Conservation (phyloP, 108 stramenopile genomes). For the Pseudonitzschia delicatissima region DNA sequence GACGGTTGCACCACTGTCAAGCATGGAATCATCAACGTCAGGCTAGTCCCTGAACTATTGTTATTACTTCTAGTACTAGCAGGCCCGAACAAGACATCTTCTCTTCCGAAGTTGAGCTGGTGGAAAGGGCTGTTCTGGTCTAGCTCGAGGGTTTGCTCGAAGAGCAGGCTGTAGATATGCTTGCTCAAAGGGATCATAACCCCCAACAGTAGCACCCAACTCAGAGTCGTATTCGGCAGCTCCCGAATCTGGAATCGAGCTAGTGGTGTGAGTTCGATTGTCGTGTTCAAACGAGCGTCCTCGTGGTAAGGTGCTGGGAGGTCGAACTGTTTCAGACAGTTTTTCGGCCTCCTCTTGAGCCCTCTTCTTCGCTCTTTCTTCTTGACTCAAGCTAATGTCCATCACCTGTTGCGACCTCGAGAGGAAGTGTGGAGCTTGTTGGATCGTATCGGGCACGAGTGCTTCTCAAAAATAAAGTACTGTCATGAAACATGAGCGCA, state of each 20-base stretch:
- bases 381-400: constrained; percentile 79
- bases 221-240: constrained; percentile 42
- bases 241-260: constrained; percentile 19
- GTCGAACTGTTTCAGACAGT: constrained; percentile 6
- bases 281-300: constrained; percentile 24
- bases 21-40: constrained; percentile 40
- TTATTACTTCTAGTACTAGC: not conserved
- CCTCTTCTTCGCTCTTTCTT: constrained; percentile 52
- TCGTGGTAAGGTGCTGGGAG: constrained; percentile 6
- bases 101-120: constrained; percentile 78
- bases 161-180: constrained; percentile 84
- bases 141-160: constrained; percentile 72
- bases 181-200: constrained; percentile 72
- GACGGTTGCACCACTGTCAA: constrained; percentile 73
- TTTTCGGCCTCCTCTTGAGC: constrained; percentile 20
- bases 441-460: constrained; percentile 86
- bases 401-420: constrained; percentile 90
- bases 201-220: constrained; percentile 55
- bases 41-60: constrained; percentile 12
- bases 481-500: constrained; percentile 79
- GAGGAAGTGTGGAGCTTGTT: constrained; percentile 75
- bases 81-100: constrained; percentile 54
- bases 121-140: constrained; percentile 87
- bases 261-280: constrained; percentile 19
- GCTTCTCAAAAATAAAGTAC: constrained; percentile 75